These are phyloP conservation scores for Platanus orientalis DNA, from an alignment of 164 flowering plant species.

Conservation along the genomic window DNA sequence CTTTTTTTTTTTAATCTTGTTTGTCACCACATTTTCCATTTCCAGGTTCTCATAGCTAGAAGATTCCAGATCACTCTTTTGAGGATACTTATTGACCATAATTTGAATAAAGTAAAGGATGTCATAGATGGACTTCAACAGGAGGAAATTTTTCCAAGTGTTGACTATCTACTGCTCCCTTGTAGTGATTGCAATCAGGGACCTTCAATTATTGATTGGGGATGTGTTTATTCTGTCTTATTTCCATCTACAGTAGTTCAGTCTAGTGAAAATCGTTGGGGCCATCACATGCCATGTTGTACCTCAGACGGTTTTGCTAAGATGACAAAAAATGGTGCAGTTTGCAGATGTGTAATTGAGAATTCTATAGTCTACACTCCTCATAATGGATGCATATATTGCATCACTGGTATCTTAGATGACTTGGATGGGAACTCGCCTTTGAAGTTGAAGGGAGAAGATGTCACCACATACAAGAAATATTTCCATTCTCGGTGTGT, in stretches of 20 bases:
- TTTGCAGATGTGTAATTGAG: constrained; percentile 45
- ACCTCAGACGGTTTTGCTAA: constrained; percentile 18
- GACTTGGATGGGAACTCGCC: constrained; percentile 48
- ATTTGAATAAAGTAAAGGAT: constrained; percentile 28
- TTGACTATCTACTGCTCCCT: constrained; percentile 73
- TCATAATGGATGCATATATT: constrained; percentile 58
- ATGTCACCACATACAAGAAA: constrained; percentile 36
- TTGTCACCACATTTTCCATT: neutral
- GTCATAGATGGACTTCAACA: constrained; percentile 15
- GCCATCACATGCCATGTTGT: constrained; percentile 15
- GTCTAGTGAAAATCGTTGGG: constrained; percentile 4
- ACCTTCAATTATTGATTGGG: constrained; percentile 44
- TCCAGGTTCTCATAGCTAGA: constrained; percentile 56
- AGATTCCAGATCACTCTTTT: constrained; percentile 54
- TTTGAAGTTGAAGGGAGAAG: constrained; percentile 28
- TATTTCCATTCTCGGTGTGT: constrained; percentile 49
- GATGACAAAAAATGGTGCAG: constrained; percentile 41
- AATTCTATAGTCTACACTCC: constrained; percentile 75
- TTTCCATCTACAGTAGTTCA: constrained; percentile 13
- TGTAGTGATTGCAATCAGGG: constrained; percentile 8
- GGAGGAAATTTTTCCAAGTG: constrained; percentile 12
- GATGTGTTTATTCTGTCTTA: constrained; percentile 31
- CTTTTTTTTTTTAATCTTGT: neutral
- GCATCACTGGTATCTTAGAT: constrained; percentile 35
- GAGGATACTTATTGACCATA: constrained; percentile 43